Evolutionary conservation across 2,329 filamentous ascomycete species (phyloP).

Genomic region (Dactylellina sp.): DNA sequence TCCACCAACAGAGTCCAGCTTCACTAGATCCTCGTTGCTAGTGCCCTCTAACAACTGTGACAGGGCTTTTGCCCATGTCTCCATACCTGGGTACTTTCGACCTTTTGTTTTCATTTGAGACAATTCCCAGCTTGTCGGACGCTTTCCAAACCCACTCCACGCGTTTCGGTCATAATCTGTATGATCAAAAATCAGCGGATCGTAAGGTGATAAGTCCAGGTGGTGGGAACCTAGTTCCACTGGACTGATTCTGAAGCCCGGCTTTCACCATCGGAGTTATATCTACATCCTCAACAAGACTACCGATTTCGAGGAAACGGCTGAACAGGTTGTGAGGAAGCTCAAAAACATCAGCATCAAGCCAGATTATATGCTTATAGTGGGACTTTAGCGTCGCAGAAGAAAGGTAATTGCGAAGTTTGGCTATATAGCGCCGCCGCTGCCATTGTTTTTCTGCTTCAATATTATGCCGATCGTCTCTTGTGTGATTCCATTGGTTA

Average conservation of each 20-base stretch:
- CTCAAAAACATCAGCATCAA: slow-evolving; percentile 63
- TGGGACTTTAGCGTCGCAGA: slow-evolving; percentile 13
- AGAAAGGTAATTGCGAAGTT: slow-evolving; percentile 20
- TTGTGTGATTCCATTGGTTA: background rate
- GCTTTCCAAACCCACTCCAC: slow-evolving; percentile 60
- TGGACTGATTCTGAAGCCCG: background rate
- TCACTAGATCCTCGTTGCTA: slow-evolving; percentile 61
- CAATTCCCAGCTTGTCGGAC: slow-evolving; percentile 57
- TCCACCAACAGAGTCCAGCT: slow-evolving; percentile 63
- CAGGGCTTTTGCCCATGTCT: slow-evolving; percentile 41
- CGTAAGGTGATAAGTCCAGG: slow-evolving; percentile 62
- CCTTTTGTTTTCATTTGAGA: slow-evolving; percentile 57
- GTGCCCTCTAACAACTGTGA: slow-evolving; percentile 59
- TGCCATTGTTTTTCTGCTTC: background rate
- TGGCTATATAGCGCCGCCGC: slow-evolving; percentile 17
- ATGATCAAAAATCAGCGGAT: background rate
- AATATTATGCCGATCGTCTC: background rate
- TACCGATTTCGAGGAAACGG: slow-evolving; percentile 61
- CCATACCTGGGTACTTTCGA: slow-evolving; percentile 58
- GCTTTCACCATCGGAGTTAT: slow-evolving; percentile 26
- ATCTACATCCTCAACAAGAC: slow-evolving; percentile 57
- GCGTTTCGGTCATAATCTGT: slow-evolving; percentile 64
- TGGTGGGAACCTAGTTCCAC: background rate
- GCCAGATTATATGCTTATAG: slow-evolving; percentile 62
- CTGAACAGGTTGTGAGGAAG: slow-evolving; percentile 62